Percentiles rank a stretch among this genome's conserved stretches.
Conservation (phyloP, 805 yeast genomes). For the Wickerhamomyces kurtzmanii region DNA sequence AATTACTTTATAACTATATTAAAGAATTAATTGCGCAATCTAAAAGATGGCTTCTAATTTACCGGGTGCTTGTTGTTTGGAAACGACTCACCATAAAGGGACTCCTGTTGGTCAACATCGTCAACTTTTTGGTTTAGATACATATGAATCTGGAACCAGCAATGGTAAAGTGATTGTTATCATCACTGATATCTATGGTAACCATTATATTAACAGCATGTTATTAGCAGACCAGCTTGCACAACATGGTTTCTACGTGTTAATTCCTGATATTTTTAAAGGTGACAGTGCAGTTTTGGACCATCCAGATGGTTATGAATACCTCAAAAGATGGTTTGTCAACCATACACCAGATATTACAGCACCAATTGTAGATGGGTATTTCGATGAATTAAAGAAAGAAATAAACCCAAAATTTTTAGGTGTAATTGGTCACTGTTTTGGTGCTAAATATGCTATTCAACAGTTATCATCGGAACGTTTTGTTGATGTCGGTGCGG, state of each 20-base stretch:
- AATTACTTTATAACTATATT: no score
- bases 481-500: conserved; percentile 47
- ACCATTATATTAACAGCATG: conserved; percentile 41
- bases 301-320: conserved; percentile 13
- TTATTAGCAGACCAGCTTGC: conserved; percentile 64
- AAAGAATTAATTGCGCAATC: no score
- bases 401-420: conserved; percentile 37
- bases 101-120: conserved; percentile 32
- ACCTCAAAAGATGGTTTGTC: conserved; percentile 36
- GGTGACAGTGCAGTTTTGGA: conserved; percentile 30
- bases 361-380: conserved; percentile 36
- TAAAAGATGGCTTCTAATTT: conserved; percentile 40
- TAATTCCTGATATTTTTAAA: conserved; percentile 67
- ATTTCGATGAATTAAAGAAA: conserved; percentile 31
- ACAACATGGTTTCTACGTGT: conserved; percentile 48
- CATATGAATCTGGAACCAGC: conserved; percentile 38
- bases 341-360: conserved; percentile 43
- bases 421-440: conserved; percentile 72
- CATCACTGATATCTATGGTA: conserved; percentile 64
- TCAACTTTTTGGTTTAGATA: conserved; percentile 30
- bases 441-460: conserved; percentile 66
- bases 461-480: conserved; percentile 32
- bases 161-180: conserved; percentile 45
- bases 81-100: conserved; percentile 38
- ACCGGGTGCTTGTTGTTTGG: conserved; percentile 39